Evolutionary conservation across 352 stramenopile genomes (phyloP).

Genomic region (Globisporangium carolinianum): DNA sequence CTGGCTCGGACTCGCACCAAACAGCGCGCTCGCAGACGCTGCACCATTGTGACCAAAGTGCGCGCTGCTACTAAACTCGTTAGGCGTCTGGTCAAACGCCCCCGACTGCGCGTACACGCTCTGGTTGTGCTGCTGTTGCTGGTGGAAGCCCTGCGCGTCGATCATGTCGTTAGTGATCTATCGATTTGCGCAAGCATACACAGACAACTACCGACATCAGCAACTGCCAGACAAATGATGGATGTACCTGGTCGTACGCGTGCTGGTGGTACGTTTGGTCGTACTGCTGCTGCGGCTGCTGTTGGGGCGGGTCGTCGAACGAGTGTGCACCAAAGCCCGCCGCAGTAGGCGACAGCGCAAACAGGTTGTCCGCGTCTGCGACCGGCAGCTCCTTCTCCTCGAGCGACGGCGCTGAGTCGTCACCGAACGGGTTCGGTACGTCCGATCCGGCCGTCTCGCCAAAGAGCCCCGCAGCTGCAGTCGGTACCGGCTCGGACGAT

Average conservation of each 20-base stretch:
- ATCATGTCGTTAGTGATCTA: no score
- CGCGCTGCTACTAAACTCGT: conserved; percentile 7
- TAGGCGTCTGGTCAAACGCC: conserved; percentile 7
- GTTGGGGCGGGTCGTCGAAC: conserved; percentile 10
- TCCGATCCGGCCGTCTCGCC: conserved; percentile 33
- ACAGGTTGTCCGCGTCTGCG: conserved; percentile 49
- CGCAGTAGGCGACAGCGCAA: conserved; percentile 32
- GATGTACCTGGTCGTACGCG: conserved; percentile 29
- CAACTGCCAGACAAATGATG: not conserved
- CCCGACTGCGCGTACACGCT: conserved; percentile 13
- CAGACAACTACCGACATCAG: no score
- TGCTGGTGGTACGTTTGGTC: conserved; percentile 24
- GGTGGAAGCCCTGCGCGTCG: no score
- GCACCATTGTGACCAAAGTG: conserved; percentile 20
- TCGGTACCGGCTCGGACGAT: conserved; percentile 19
- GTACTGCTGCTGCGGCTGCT: conserved; percentile 17
- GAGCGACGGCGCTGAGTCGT: conserved; percentile 17
- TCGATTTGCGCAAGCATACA: no score
- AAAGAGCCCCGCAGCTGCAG: conserved; percentile 60
- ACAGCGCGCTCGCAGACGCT: conserved; percentile 18
- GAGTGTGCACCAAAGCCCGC: conserved; percentile 21
- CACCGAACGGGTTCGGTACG: conserved; percentile 45
- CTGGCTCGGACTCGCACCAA: conserved; percentile 15
- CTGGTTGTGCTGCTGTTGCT: conserved; percentile 8
- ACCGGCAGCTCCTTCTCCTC: conserved; percentile 44